Evolutionary conservation across 352 stramenopile genomes (phyloP), one percentile per base, ranked within the genome.

Genomic region (Pythium guiyangense): DNA sequence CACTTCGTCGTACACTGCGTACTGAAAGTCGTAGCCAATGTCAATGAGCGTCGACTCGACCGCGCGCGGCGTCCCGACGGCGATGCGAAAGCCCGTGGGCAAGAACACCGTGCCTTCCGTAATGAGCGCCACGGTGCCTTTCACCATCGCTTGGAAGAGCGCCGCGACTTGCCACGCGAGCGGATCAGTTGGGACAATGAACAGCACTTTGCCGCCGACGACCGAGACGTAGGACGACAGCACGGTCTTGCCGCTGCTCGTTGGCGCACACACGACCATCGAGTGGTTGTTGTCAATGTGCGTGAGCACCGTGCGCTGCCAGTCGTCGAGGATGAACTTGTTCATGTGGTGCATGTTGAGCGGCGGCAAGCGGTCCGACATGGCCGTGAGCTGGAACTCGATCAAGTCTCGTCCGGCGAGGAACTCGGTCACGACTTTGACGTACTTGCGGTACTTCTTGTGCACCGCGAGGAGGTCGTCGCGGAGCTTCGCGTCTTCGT

Each of bases 111-210:
- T 92, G 31, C 84, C 84, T 47, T 98, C 94, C 2, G 96, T 99
- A 56, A 97, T 97, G 42, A 99, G 73, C 34, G 93, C 96, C 3
- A 99, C 96, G 27, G 97, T 96, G 20, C 96, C 95, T 64, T 97
- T 96, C 53, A 98, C 96, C 71, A 99, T 98, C 42, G 97, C 86
- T 66, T 98, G 96, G 82, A 99, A 99, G 18, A 98, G 88, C 15
- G 97, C 97, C 2, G 96, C 96, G 60, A 99, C 96, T 70, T 99
- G 97, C 96, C 96, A 99, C 18, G 98, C 97, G 8, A 99, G 81
- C 34, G 97, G 96, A 71, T 99, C 96, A 43, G 96, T 99, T 8
- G 97, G 97, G 39, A 99, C 94, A 39, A 94, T 80, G 54, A 90
- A 92, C 9, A 92, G 67, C 62, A 92, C 82, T 59, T 92, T 92